Base-by-base conservation (phyloP, 306 rosid species). In the Vigna radiata region DNA sequence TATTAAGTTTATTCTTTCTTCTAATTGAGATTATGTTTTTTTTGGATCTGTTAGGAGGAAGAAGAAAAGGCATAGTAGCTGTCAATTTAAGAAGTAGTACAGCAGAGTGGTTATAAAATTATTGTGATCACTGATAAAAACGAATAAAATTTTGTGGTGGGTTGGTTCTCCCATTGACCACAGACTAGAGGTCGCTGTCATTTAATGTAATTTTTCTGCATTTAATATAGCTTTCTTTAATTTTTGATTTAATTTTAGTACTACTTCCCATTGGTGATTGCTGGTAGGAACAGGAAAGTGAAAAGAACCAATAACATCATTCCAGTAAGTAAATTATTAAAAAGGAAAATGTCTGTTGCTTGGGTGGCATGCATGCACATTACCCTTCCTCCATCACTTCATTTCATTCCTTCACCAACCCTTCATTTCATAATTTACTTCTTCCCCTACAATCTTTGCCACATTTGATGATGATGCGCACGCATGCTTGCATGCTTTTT, bases 281-380 rank as follows among this genome's bases (percentile, higher is more conserved):
- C 15, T 6, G 62, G 27, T 31, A 44, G 58, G 29, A n/a, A 50
- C 1, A 2, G 66, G 41, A 59, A 59, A 33, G 47, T 29, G 48
- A 8, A 31, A 52, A 53, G 14, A 71, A 36, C 17, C 63, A 48
- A 8, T 19, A 15, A 15, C 49, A 4, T 12, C 65, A n/a, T 37
- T 39, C 53, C 77, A 55, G 62, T 41, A 44, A 73, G 62, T 73
- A 44, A 73, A 73, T 25, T 37, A 41, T 21, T 66, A 41, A 21
- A 53, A 53, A 12, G 15, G 4, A 50, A 27, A 58, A 16, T 61
- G 36, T 27, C 2, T 17, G n/a, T 19, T 1, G 37, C 29, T 29
- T 48, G 6, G 5, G 11, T 21, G 13, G 9, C 39, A 65, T 3
- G 9, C 39, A 65, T 3, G 41, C 79, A 27, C 55, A 33, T 0